Evolutionary conservation across 345 rosid genomes (phyloP).

Genomic region (Microthlaspi erraticum): DNA sequence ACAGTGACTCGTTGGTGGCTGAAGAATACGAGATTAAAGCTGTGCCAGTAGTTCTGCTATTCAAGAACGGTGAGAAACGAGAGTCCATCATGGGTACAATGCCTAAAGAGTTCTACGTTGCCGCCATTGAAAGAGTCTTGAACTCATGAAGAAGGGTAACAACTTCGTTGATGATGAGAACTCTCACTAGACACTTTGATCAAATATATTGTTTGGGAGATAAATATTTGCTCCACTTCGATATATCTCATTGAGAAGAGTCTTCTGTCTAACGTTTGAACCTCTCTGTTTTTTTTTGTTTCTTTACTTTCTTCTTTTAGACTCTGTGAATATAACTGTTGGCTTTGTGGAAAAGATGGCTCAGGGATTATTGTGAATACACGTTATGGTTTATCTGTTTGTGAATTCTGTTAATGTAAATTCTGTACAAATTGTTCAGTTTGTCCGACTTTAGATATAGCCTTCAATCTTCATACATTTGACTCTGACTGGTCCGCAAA

Average conservation of each 20-base stretch:
- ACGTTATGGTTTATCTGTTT: too few relatives aligned
- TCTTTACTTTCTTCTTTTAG: neutral
- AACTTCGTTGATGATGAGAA: neutral
- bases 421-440: too few relatives aligned
- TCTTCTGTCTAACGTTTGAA: neutral
- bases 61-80: constrained; percentile 80
- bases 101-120: constrained; percentile 89
- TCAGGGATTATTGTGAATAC: constrained; percentile 10
- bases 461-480: too few relatives aligned
- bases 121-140: constrained; percentile 91
- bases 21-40: constrained; percentile 86
- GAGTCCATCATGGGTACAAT: constrained; percentile 88
- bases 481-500: too few relatives aligned
- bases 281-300: neutral
- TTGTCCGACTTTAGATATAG: too few relatives aligned
- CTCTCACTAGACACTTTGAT: constrained; percentile 11
- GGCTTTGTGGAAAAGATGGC: constrained; percentile 9
- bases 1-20: constrained; percentile 66
- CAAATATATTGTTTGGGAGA: constrained; percentile 24
- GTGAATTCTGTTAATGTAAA: too few relatives aligned
- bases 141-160: constrained; percentile 49
- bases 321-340: constrained; percentile 34
- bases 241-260: constrained; percentile 19
- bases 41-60: constrained; percentile 84
- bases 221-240: neutral